Conservation (phyloP, 805 yeast species). For the Candida vaughaniae region DNA sequence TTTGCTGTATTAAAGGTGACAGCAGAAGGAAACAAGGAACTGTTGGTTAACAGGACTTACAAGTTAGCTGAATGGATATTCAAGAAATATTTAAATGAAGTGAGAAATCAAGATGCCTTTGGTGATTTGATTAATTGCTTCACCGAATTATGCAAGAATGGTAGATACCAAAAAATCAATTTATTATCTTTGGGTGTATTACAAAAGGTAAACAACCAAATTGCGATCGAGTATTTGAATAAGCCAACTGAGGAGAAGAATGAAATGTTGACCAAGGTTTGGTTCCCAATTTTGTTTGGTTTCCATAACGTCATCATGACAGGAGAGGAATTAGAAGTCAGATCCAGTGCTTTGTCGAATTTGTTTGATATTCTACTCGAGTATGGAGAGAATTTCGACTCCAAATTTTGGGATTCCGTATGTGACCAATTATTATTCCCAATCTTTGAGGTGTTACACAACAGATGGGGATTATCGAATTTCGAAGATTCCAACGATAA, state of each 20-base stretch:
- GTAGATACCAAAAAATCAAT: conserved; percentile 74
- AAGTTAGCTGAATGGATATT: conserved; percentile 62
- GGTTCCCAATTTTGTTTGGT: conserved; percentile 86
- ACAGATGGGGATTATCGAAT: conserved; percentile 65
- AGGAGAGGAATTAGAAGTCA: conserved; percentile 90
- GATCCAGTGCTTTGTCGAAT: conserved; percentile 81
- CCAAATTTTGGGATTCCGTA: conserved; percentile 77
- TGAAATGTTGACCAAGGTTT: conserved; percentile 49
- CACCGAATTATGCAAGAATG: conserved; percentile 81
- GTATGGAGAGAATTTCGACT: conserved; percentile 74
- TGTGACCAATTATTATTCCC: conserved; percentile 84
- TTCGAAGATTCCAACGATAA: conserved; percentile 75
- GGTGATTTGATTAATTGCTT: conserved; percentile 69
- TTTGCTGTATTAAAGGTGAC: conserved; percentile 76
- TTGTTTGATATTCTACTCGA: conserved; percentile 79
- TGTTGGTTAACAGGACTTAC: conserved; percentile 62
- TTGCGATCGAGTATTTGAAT: conserved; percentile 45
- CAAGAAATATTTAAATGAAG: conserved; percentile 57
- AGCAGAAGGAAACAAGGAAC: conserved; percentile 58
- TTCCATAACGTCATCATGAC: conserved; percentile 89
- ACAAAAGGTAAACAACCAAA: conserved; percentile 56
- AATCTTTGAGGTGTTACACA: conserved; percentile 75
- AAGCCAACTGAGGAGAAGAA: conserved; percentile 11
- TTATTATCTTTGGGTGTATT: conserved; percentile 78
- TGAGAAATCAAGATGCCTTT: conserved; percentile 68